phyloP scores from a whole-genome alignment of 148 eudicot genomes.

The Fagopyrum homotropicum region DNA sequence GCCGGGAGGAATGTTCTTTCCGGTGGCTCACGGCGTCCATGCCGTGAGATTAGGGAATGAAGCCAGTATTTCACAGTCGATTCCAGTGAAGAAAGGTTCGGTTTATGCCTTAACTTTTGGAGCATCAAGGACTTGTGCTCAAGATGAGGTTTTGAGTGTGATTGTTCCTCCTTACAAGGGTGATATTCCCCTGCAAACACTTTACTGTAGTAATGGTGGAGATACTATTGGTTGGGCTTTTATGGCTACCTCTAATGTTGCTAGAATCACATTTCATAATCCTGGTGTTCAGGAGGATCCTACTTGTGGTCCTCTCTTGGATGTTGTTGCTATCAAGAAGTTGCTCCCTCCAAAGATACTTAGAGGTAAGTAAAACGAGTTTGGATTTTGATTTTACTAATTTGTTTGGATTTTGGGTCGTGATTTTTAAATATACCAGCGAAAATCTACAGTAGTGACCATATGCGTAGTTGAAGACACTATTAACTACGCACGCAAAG shows the following conservation, averaged over 20 bases:
- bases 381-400: not conserved
- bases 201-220: slow-evolving; percentile 73
- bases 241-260: slow-evolving; percentile 36
- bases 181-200: slow-evolving; percentile 74
- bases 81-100: slow-evolving; percentile 50
- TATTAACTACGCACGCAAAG: too few relatives aligned
- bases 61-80: slow-evolving; percentile 58
- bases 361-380: slow-evolving; percentile 22
- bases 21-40: slow-evolving; percentile 63
- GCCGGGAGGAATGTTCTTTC: slow-evolving; percentile 73
- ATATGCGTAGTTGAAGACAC: too few relatives aligned
- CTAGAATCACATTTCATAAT: slow-evolving; percentile 50
- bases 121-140: slow-evolving; percentile 90
- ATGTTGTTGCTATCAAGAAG: slow-evolving; percentile 82
- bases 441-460: too few relatives aligned
- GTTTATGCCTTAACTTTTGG: slow-evolving; percentile 64
- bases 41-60: slow-evolving; percentile 77
- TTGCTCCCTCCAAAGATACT: slow-evolving; percentile 41
- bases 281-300: slow-evolving; percentile 84
- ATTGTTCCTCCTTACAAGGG: slow-evolving; percentile 53
- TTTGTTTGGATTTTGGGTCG: not conserved
- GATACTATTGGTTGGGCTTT: slow-evolving; percentile 76
- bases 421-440: too few relatives aligned
- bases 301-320: slow-evolving; percentile 79
- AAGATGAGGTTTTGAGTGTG: slow-evolving; percentile 78